Evolutionary conservation across 1,284 basidiomycete species (phyloP), one percentile per base, ranked within the genome.

Genomic region (Ustilago nuda): DNA sequence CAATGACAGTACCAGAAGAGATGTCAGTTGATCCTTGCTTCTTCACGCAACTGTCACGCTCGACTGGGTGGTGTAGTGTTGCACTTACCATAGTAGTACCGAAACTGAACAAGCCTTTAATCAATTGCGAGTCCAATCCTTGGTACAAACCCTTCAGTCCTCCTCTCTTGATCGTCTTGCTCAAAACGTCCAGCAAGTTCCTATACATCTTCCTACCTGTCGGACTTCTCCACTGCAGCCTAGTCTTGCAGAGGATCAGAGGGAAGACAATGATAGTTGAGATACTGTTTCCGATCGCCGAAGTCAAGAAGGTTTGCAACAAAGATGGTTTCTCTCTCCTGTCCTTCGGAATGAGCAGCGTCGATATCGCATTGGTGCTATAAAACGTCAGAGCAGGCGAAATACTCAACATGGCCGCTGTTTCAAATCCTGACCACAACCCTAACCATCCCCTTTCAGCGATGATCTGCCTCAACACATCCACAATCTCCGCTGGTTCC

Each of bases 341-440:
- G 11, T 59, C 59, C 41, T 62, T 64, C 1, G 79, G 80, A 43
- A 82, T 62, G 9, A 88, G 70, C 23, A 87, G 50, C 1, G 79
- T 67, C 8, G 76, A 70, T 41, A 77, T 46, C 15, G 78, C 70
- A 52, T 78, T 75, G 57, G 78, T 80, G 52, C 67, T 56, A 72
- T 81, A 88, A 50, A 88, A 86, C 1, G 88, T 88, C 37, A 87
- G 77, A 1, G 86, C 85, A 4, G 87, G 87, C 9, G 86, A 85
- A 58, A 85, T 72, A 23, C 82, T 83, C 56, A 88, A 66, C 79
- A 86, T 32, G 58, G 86, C 71, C 2, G 86, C 84, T 0, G 82
- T 84, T 56, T 82, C 73, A 64, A 85, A 87, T 0, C 87, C 87
- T 3, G 81, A 79, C 87, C 87, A 87, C 36, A 87, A 81, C 0